These are phyloP conservation scores for Xerocomus spinulosus DNA, from an alignment of 768 basidiomycete genomes.

Conservation along the genomic window DNA sequence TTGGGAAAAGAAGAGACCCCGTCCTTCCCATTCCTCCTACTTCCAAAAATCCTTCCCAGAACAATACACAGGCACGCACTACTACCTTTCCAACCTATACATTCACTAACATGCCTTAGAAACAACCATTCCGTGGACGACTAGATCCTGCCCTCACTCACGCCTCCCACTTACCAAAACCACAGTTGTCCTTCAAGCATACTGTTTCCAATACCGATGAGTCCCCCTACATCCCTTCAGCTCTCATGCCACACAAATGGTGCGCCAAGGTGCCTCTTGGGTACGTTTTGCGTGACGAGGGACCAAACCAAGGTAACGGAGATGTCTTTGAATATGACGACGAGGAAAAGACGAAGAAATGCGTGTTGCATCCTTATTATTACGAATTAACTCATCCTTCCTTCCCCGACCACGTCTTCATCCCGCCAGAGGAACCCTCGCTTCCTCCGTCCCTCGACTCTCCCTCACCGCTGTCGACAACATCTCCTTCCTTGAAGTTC, in stretches of 20 bases:
- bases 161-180: slow-evolving; percentile 72
- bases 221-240: slow-evolving; percentile 59
- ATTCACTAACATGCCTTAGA: slow-evolving; percentile 24
- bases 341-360: slow-evolving; percentile 21
- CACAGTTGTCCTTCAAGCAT: slow-evolving; percentile 69
- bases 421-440: slow-evolving; percentile 42
- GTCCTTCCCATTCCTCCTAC: slow-evolving; percentile 54
- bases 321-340: slow-evolving; percentile 11
- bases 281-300: slow-evolving; percentile 41
- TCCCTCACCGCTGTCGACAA: slow-evolving; percentile 27
- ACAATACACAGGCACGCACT: slow-evolving; percentile 31
- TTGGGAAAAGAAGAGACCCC: slow-evolving; percentile 65
- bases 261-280: slow-evolving; percentile 83
- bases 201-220: slow-evolving; percentile 53
- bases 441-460: slow-evolving; percentile 56
- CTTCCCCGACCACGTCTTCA: slow-evolving; percentile 69
- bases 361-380: slow-evolving; percentile 69
- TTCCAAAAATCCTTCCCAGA: slow-evolving; percentile 9
- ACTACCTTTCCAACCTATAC: not conserved
- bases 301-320: slow-evolving; percentile 18
- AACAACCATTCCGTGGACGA: slow-evolving; percentile 37
- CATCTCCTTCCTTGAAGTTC: slow-evolving; percentile 53
- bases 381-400: slow-evolving; percentile 75
- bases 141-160: slow-evolving; percentile 65
- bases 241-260: slow-evolving; percentile 63